Percentiles rank a stretch among this genome's conserved stretches.
These are phyloP conservation scores for Penicillium sp. DNA, from an alignment of 2,329 filamentous ascomycete genomes.

Conservation along the genomic window DNA sequence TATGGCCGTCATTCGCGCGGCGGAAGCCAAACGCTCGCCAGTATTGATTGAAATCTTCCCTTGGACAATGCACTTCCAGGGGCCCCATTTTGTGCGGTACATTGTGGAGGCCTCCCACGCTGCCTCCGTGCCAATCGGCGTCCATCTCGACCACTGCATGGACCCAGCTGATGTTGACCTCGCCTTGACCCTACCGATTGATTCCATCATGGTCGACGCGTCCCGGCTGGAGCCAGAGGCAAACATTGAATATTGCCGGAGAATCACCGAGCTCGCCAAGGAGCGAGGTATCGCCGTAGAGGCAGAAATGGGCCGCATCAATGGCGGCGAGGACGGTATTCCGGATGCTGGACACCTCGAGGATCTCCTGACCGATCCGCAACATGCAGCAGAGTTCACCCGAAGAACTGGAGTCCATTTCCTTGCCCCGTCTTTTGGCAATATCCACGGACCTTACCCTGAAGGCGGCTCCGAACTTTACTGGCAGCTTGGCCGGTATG, in stretches of 20 bases:
- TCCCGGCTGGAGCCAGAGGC: conserved; percentile 69
- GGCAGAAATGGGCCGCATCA: conserved; percentile 70
- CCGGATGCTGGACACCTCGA: conserved; percentile 63
- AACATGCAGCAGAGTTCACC: conserved; percentile 70
- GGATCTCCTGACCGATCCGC: conserved; percentile 65
- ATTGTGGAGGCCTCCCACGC: conserved; percentile 57
- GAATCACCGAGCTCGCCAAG: conserved; percentile 46
- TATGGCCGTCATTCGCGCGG: conserved; percentile 67
- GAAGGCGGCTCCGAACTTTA: conserved; percentile 17
- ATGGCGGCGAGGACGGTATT: conserved; percentile 73
- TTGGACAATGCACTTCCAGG: conserved; percentile 69
- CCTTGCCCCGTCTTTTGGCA: conserved; percentile 60
- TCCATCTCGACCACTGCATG: conserved; percentile 69
- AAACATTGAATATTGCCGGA: conserved; percentile 66
- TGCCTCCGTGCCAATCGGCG: conserved; percentile 60
- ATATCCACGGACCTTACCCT: conserved; percentile 33
- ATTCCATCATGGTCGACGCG: conserved; percentile 76
- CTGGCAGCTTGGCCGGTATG: conserved; percentile 21
- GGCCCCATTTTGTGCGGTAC: conserved; percentile 55
- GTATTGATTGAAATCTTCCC: conserved; percentile 73
- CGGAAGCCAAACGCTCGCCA: conserved; percentile 66
- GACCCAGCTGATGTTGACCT: conserved; percentile 57
- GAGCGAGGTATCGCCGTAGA: conserved; percentile 61
- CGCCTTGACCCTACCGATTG: conserved; percentile 63
- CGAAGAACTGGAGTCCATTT: conserved; percentile 68